phyloP scores from a whole-genome alignment of 1,284 basidiomycete species.

The Bondarzewia mesenterica region DNA sequence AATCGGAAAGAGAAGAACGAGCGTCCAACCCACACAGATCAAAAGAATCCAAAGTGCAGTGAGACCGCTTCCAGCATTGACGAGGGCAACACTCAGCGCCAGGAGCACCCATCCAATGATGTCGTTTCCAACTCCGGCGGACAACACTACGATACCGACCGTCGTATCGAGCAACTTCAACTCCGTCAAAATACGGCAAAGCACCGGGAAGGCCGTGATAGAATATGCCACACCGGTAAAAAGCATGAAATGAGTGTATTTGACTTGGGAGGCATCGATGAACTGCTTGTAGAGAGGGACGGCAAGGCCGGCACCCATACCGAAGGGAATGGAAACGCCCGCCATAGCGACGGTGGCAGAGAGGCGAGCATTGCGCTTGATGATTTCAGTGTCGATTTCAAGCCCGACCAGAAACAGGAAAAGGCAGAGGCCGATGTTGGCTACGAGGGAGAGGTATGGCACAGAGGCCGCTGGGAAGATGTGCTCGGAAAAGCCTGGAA shows the following conservation, averaged over 20 bases:
- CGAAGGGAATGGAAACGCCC: constrained; percentile 59
- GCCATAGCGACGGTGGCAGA: constrained; percentile 41
- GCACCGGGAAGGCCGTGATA: constrained; percentile 91
- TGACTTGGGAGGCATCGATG: constrained; percentile 48
- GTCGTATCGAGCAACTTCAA: constrained; percentile 84
- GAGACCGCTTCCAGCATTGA: constrained; percentile 72
- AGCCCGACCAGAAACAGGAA: constrained; percentile 91
- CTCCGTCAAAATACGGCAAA: constrained; percentile 84
- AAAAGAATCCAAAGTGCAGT: constrained; percentile 82
- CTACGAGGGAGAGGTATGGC: constrained; percentile 79
- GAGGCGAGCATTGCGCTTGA: constrained; percentile 69
- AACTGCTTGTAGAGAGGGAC: constrained; percentile 78
- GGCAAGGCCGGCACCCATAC: constrained; percentile 76
- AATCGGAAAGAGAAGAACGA: constrained; percentile 73
- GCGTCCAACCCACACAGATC: constrained; percentile 72
- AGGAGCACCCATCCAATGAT: constrained; percentile 71
- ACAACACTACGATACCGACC: constrained; percentile 89
- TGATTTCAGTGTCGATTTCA: constrained; percentile 78
- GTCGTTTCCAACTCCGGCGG: constrained; percentile 91
- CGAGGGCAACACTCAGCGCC: constrained; percentile 84
- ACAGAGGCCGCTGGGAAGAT: constrained; percentile 74
- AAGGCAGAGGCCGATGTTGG: constrained; percentile 90
- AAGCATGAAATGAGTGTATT: constrained; percentile 85
- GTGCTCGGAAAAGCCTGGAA: constrained; percentile 73
- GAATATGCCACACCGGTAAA: constrained; percentile 89